Conservation (phyloP, 1,139 yeast genomes). For the Yamadazyma blattariae region DNA sequence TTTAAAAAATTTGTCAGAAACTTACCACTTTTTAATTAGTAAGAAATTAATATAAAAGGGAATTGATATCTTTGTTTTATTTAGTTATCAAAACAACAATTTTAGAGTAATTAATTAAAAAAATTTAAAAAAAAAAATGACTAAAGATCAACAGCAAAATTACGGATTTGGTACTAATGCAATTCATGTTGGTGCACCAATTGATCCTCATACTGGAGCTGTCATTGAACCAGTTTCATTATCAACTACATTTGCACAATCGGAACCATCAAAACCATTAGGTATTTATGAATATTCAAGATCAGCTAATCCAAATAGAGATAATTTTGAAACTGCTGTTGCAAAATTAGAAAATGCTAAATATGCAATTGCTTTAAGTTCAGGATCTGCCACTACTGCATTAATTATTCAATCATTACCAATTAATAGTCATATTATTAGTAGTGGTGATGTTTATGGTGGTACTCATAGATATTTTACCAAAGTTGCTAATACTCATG, state of each 20-base stretch:
- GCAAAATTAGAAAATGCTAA: slow-evolving; percentile 80
- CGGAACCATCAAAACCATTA: slow-evolving; percentile 71
- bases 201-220: slow-evolving; percentile 78
- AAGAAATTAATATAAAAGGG: not conserved
- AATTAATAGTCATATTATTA: slow-evolving; percentile 69
- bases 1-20: too few species aligned
- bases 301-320: slow-evolving; percentile 87
- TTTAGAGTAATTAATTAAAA: too few species aligned
- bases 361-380: slow-evolving; percentile 75
- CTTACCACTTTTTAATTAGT: too few species aligned
- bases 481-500: slow-evolving; percentile 79
- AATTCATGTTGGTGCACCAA: slow-evolving; percentile 78
- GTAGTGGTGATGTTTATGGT: slow-evolving; percentile 89
- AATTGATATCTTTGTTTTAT: too few species aligned
- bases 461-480: slow-evolving; percentile 93
- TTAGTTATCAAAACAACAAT: too few species aligned
- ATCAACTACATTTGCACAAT: slow-evolving; percentile 84
- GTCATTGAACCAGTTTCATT: slow-evolving; percentile 83
- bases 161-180: slow-evolving; percentile 75
- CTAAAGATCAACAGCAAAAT: slow-evolving; percentile 14
- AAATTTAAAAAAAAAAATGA: slow-evolving; percentile 13
- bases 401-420: slow-evolving; percentile 73
- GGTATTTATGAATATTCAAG: slow-evolving; percentile 85
- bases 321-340: slow-evolving; percentile 74
- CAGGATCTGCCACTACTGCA: slow-evolving; percentile 88